phyloP scores from a whole-genome alignment of 768 basidiomycete species.

The Suillus cothurnatus region DNA sequence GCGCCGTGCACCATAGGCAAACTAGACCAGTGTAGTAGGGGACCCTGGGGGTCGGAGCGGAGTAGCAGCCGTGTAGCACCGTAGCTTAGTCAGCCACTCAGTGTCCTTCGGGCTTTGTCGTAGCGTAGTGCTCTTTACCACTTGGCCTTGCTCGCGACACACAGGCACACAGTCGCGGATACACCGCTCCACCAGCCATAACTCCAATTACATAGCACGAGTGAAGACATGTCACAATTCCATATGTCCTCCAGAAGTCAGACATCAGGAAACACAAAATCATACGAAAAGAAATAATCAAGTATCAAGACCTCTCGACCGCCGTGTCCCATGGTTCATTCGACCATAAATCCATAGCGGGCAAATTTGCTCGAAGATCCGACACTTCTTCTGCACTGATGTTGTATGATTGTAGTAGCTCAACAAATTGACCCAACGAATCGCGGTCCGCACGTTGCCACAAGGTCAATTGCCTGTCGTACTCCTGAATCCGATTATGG shows the following conservation, averaged over 20 bases:
- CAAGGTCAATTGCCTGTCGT: background rate
- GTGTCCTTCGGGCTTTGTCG: too few relatives aligned
- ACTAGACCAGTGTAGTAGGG: too few relatives aligned
- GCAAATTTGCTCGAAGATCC: background rate
- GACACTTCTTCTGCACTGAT: background rate
- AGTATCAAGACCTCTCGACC: background rate
- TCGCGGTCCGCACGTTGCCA: background rate
- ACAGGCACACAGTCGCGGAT: too few relatives aligned
- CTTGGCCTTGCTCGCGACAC: too few relatives aligned
- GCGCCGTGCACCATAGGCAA: too few relatives aligned
- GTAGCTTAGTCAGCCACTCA: too few relatives aligned
- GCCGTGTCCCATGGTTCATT: background rate
- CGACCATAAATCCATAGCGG: background rate
- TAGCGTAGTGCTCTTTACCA: too few relatives aligned
- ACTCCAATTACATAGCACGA: background rate
- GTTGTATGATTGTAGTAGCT: background rate
- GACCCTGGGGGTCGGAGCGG: too few relatives aligned
- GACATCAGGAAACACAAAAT: background rate
- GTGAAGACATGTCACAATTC: background rate
- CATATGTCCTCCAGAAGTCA: background rate
- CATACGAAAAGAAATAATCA: background rate
- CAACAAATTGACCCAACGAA: background rate
- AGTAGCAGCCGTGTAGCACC: too few relatives aligned
- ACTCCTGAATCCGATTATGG: background rate
- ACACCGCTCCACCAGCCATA: background rate